phyloP scores from a whole-genome alignment of 2,329 filamentous ascomycete genomes.

The Monascus ruber region DNA sequence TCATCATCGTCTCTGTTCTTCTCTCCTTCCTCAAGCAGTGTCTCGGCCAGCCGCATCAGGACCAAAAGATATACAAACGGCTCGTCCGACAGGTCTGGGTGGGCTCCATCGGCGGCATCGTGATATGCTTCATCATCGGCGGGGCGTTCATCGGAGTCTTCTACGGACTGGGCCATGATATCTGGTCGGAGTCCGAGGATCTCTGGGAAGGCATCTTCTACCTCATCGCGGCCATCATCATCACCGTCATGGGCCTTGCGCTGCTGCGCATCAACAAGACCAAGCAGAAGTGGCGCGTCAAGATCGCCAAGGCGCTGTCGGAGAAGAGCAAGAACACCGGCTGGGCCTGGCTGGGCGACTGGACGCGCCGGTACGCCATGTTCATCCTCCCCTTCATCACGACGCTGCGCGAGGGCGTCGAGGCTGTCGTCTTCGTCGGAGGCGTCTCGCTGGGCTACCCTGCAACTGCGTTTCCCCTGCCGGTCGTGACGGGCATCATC shows the following conservation, averaged over 20 bases:
- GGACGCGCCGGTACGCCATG: constrained; percentile 54
- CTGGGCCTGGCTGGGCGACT: constrained; percentile 23
- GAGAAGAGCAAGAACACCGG: constrained; percentile 33
- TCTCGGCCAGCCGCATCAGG: constrained; percentile 49
- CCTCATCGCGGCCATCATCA: constrained; percentile 65
- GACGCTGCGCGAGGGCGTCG: constrained; percentile 74
- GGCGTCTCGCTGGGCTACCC: constrained; percentile 69
- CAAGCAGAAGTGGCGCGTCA: constrained; percentile 74
- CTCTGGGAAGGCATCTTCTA: constrained; percentile 74
- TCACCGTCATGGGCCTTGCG: constrained; percentile 68
- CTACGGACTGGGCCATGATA: constrained; percentile 56
- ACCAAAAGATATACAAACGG: constrained; percentile 54
- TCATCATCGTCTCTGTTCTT: constrained; percentile 76
- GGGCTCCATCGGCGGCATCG: constrained; percentile 53
- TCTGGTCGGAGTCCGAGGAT: constrained; percentile 58
- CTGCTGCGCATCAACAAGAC: constrained; percentile 73
- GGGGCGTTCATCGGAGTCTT: constrained; percentile 61
- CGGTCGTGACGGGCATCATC: constrained; percentile 59
- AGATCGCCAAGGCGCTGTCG: constrained; percentile 61
- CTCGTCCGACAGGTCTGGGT: constrained; percentile 60
- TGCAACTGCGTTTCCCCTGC: constrained; percentile 64
- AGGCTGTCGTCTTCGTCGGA: constrained; percentile 76
- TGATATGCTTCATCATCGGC: constrained; percentile 56
- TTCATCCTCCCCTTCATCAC: constrained; percentile 79
- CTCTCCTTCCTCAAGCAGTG: constrained; percentile 77